These are phyloP conservation scores for Calonectria pseudoreteaudii DNA, from an alignment of 2,329 filamentous ascomycete genomes.

Conservation along the genomic window DNA sequence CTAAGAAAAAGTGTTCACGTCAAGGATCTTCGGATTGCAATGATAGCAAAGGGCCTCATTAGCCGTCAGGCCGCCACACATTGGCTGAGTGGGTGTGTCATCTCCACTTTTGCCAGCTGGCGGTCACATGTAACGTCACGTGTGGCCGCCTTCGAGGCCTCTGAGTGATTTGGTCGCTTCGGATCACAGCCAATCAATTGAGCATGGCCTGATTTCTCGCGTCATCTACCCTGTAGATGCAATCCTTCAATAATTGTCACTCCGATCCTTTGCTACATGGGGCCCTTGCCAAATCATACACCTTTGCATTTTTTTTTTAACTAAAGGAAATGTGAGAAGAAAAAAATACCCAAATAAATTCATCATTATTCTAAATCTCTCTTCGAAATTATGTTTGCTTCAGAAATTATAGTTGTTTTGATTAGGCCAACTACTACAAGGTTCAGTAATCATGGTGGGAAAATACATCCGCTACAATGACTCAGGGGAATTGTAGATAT, in stretches of 20 bases:
- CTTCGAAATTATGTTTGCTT: no score
- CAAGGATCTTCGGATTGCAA: conserved; percentile 18
- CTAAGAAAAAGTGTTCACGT: conserved; percentile 2
- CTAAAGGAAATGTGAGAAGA: no score
- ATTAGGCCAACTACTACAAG: no score
- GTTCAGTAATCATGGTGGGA: no score
- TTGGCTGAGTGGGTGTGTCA: conserved; percentile 36
- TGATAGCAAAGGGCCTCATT: conserved; percentile 20
- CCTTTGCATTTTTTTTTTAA: no score
- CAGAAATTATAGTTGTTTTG: no score
- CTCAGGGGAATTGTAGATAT: neutral
- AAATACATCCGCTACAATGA: no score
- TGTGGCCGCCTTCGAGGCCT: conserved; percentile 20
- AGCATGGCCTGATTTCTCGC: neutral
- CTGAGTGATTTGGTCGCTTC: neutral
- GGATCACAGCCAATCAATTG: neutral
- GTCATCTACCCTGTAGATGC: conserved; percentile 18
- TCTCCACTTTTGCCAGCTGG: conserved; percentile 46
- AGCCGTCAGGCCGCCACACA: conserved; percentile 43
- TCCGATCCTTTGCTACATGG: no score
- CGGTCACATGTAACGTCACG: conserved; percentile 44
- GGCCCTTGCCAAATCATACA: no score
- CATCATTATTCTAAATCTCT: no score
- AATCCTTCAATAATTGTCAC: neutral
- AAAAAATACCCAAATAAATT: no score